Evolutionary conservation across 208 protist species (phyloP), one percentile per base, ranked within the genome.

Genomic region (Leishmania major): DNA sequence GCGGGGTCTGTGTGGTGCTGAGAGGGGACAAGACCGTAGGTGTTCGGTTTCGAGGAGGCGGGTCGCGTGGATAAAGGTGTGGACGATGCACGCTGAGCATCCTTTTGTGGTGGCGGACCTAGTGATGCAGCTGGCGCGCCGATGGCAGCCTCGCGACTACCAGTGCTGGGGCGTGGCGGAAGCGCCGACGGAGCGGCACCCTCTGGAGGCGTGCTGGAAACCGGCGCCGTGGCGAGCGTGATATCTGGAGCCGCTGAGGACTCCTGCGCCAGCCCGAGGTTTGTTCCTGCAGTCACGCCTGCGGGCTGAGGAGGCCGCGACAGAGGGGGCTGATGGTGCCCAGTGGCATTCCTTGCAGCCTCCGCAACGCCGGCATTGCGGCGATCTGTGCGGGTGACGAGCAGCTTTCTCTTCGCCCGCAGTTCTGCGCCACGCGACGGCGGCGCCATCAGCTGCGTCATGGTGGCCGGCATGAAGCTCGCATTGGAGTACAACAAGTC

Each of bases 371-470:
- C 70, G 31, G 55, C 73, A 57, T 82, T 79, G 55, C 81, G 77
- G 31, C 80, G 83, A 76, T 90, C 87, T 35, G 87, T 84, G 79
- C 87, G 87, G 19, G 87, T 90, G 35, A 90, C 78, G 51, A 75
- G 84, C 49, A 90, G 81, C n/a, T 82, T 82, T 47, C 81, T 71
- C 45, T 81, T 82, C 64, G 87, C 87, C 53, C 87, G 87, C 66
- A 90, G 75, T 73, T 90, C 87, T 2, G 87, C 87, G 17, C 69
- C 75, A 64, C 80, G 78, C 28, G 87, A 90, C 17, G 87, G 87
- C 59, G 81, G 81, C 43, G 87, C 87, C 79, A 90, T 81, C 77
- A 90, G 84, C 77, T 90, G 87, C 79, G 87, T 81, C 75, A 90
- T 84, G 5, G 87, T 90, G 49, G 84, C 82, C 0, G 81, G 75